These are phyloP conservation scores for Termitomyces sp. DNA, from an alignment of 768 basidiomycete genomes.

Conservation along the genomic window DNA sequence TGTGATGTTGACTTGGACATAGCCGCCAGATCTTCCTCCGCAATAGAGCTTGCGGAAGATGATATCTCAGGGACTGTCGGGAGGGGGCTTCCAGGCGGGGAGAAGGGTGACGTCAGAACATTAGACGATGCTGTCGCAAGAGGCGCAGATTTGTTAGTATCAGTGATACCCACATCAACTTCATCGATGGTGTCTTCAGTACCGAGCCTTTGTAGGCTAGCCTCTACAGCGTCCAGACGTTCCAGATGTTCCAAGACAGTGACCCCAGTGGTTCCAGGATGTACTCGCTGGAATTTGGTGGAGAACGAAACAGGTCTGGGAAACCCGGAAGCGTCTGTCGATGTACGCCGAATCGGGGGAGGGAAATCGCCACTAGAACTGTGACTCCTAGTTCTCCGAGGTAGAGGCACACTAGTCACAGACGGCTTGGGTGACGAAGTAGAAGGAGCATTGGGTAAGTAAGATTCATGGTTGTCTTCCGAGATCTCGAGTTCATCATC, in stretches of 20 bases:
- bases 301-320: constrained; percentile 78
- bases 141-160: constrained; percentile 21
- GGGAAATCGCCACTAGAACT: constrained; percentile 70
- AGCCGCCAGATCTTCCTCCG: constrained; percentile 65
- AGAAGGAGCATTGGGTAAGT: constrained; percentile 27
- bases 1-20: constrained; percentile 78
- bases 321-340: constrained; percentile 56
- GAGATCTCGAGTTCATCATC: constrained; percentile 78
- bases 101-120: constrained; percentile 38
- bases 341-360: constrained; percentile 60
- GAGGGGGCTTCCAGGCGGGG: constrained; percentile 57
- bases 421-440: constrained; percentile 56
- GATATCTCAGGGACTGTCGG: constrained; percentile 52
- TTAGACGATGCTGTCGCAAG: constrained; percentile 23
- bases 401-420: constrained; percentile 55
- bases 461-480: constrained; percentile 43
- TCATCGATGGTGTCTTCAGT: constrained; percentile 42
- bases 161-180: constrained; percentile 59
- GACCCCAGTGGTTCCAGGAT: constrained; percentile 84
- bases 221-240: constrained; percentile 77
- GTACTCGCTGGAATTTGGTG: constrained; percentile 77
- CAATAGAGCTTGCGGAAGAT: constrained; percentile 48
- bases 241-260: constrained; percentile 83
- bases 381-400: constrained; percentile 50
- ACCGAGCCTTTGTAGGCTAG: constrained; percentile 70